These are phyloP conservation scores for Aspergillus floridensis DNA, from an alignment of 2,329 filamentous ascomycete species.

Conservation along the genomic window DNA sequence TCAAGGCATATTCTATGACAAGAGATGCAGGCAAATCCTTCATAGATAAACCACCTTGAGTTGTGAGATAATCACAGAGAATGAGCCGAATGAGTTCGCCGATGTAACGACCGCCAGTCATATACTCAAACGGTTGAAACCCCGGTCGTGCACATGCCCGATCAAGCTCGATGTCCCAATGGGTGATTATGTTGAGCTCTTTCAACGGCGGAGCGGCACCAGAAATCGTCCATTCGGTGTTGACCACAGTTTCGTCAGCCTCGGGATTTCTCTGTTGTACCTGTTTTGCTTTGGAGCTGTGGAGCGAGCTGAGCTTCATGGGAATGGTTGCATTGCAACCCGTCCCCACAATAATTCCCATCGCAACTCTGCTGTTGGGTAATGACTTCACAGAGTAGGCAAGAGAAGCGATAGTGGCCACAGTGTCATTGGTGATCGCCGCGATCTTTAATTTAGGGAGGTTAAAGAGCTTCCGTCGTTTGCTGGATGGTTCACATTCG, in stretches of 20 bases:
- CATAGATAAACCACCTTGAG: constrained; percentile 39
- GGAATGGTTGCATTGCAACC: constrained; percentile 79
- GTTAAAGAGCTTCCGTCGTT: constrained; percentile 45
- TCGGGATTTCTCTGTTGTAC: constrained; percentile 49
- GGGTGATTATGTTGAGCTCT: constrained; percentile 59
- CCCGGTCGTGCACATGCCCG: constrained; percentile 66
- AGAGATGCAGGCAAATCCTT: constrained; percentile 55
- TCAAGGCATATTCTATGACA: constrained; percentile 59
- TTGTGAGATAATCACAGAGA: constrained; percentile 62
- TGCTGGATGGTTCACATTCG: constrained; percentile 42
- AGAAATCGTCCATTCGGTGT: constrained; percentile 81
- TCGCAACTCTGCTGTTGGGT: constrained; percentile 63
- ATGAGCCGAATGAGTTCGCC: constrained; percentile 73
- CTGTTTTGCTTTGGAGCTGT: constrained; percentile 59
- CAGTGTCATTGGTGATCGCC: constrained; percentile 78
- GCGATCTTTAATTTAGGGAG: constrained; percentile 68
- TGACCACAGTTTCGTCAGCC: constrained; percentile 69
- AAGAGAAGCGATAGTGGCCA: constrained; percentile 74
- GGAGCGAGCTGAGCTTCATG: constrained; percentile 61
- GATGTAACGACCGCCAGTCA: constrained; percentile 75
- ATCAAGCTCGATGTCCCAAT: constrained; percentile 70
- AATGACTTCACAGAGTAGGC: constrained; percentile 67
- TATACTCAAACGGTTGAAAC: constrained; percentile 81
- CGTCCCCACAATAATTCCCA: constrained; percentile 79
- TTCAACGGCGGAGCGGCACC: constrained; percentile 68